Conservation (phyloP, 176 grass and related monocot genomes). For the Olyra latifolia region DNA sequence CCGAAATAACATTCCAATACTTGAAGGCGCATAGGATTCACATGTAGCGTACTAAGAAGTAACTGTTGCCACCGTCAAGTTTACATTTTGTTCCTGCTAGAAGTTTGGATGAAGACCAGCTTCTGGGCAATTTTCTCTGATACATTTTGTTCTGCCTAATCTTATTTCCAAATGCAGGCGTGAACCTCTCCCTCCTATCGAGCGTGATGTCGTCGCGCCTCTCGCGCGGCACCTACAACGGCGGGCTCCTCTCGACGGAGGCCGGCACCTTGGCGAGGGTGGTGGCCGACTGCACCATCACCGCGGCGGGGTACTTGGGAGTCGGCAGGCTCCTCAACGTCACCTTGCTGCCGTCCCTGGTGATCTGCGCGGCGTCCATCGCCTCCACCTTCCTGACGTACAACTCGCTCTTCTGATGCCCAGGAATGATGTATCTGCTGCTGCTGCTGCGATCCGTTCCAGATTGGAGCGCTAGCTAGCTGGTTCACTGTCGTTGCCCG, state of each 20-base stretch:
- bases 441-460: not conserved
- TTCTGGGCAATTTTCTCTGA: not conserved
- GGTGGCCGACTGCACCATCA: conserved; percentile 81
- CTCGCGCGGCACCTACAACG: conserved; percentile 82
- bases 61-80: not conserved
- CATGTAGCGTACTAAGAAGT: not conserved
- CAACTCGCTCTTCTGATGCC: conserved; percentile 80
- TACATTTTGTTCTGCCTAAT: not conserved
- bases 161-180: conserved; percentile 45
- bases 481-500: not conserved
- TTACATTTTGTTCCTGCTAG: not conserved
- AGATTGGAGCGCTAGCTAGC: not conserved
- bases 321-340: conserved; percentile 78
- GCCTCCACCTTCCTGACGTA: conserved; percentile 66
- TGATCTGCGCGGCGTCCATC: conserved; percentile 66
- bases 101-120: not conserved
- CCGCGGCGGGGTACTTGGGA: conserved; percentile 64
- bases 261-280: conserved; percentile 88
- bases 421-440: not conserved
- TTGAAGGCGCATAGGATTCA: not conserved
- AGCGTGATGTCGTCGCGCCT: conserved; percentile 93
- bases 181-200: conserved; percentile 91
- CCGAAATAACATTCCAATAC: not conserved
- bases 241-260: conserved; percentile 85
- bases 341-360: conserved; percentile 77